Percentiles rank a stretch among this genome's conserved stretches.
phyloP scores from a whole-genome alignment of 805 yeast genomes.

The Novakomyces olei region DNA sequence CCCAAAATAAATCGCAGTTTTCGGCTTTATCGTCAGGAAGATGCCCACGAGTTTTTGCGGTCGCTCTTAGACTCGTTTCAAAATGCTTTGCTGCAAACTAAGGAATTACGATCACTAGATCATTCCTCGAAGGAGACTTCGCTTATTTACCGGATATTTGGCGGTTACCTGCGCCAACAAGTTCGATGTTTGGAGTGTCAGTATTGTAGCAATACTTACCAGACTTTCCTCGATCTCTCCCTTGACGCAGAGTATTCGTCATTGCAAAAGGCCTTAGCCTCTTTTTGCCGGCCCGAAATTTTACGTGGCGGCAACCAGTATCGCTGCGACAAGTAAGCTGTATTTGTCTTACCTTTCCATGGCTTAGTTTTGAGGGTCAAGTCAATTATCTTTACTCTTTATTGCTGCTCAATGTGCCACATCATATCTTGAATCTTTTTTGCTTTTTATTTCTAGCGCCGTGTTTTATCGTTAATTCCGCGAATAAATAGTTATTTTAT shows the following conservation, averaged over 20 bases:
- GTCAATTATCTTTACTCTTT: no score
- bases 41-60: constrained; percentile 75
- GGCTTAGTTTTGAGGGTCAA: no score
- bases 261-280: constrained; percentile 50
- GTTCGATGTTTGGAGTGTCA: constrained; percentile 69
- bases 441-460: no score
- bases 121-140: constrained; percentile 23
- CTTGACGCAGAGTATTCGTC: constrained; percentile 29
- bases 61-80: constrained; percentile 11
- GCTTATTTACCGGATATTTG: constrained; percentile 78
- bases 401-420: no score
- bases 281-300: constrained; percentile 64
- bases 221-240: constrained; percentile 82
- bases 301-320: constrained; percentile 56
- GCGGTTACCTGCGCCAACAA: constrained; percentile 66
- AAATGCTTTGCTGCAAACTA: constrained; percentile 5
- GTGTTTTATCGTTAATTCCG: no score
- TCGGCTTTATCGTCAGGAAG: constrained; percentile 40
- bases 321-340: constrained; percentile 69
- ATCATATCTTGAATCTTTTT: no score
- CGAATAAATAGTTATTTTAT: no score
- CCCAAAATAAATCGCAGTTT: constrained; percentile 23
- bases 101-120: constrained; percentile 4
- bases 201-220: constrained; percentile 67
- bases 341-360: no score